These are phyloP conservation scores for Vanrija sp. DNA, from an alignment of 1,284 basidiomycete genomes.

Conservation along the genomic window DNA sequence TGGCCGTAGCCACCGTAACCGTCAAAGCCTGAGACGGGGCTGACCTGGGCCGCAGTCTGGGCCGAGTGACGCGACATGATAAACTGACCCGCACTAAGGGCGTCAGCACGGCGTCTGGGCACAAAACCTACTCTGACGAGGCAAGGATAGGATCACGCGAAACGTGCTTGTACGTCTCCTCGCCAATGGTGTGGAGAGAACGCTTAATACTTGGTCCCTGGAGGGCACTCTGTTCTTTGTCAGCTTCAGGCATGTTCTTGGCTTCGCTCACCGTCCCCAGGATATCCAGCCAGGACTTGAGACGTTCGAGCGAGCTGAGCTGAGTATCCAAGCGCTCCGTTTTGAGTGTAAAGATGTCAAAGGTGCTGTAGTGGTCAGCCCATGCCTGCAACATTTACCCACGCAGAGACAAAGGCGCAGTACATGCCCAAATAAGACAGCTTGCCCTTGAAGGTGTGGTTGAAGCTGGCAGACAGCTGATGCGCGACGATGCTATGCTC, in stretches of 20 bases:
- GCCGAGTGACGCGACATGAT: too few species aligned
- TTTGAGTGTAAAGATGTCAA: slow-evolving; percentile 7
- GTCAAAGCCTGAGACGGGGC: too few species aligned
- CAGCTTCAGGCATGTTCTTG: not conserved
- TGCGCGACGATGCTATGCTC: slow-evolving; percentile 5
- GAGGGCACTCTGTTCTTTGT: slow-evolving; percentile 3
- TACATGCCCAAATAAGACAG: slow-evolving; percentile 10
- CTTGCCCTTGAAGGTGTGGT: slow-evolving; percentile 6
- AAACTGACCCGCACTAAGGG: too few species aligned
- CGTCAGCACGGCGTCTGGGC: not conserved
- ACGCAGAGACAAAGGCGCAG: slow-evolving; percentile 14
- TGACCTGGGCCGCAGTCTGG: too few species aligned
- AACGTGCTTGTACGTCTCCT: slow-evolving; percentile 1
- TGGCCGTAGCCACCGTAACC: too few species aligned
- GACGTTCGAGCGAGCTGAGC: slow-evolving; percentile 4
- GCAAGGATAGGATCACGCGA: slow-evolving; percentile 4
- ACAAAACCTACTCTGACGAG: not conserved
- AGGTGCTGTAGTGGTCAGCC: slow-evolving; percentile 5
- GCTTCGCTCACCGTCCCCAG: slow-evolving; percentile 6
- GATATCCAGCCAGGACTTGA: slow-evolving; percentile 6
- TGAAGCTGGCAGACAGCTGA: slow-evolving; percentile 6
- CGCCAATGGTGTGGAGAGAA: slow-evolving; percentile 6
- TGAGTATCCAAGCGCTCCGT: not conserved
- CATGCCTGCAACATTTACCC: not conserved
- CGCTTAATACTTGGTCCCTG: slow-evolving; percentile 10